Conservation (phyloP, 2,329 filamentous ascomycete genomes). For the Alternaria viburni region DNA sequence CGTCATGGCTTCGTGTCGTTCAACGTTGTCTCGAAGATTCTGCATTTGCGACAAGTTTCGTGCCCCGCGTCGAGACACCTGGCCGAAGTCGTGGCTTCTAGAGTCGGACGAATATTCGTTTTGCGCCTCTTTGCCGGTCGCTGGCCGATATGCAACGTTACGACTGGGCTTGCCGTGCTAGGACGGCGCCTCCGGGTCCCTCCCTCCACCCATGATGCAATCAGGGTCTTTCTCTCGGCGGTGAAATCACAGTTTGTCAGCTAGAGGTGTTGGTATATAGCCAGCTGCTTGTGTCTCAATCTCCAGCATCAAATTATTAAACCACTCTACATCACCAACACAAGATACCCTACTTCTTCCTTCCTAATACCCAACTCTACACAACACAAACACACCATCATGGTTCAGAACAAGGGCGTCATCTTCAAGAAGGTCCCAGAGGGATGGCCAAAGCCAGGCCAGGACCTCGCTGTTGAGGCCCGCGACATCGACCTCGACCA, state of each 20-base stretch:
- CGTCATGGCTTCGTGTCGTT: slow-evolving; percentile 23
- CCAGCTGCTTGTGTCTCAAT: slow-evolving; percentile 1
- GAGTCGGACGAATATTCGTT: not conserved
- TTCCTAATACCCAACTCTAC: not conserved
- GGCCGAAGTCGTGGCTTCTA: slow-evolving; percentile 1
- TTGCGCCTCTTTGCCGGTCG: slow-evolving; percentile 12
- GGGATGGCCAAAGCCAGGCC: slow-evolving; percentile 70
- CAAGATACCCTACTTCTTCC: slow-evolving; percentile 3
- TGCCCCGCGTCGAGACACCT: slow-evolving; percentile 1
- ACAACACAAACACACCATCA: slow-evolving; percentile 34
- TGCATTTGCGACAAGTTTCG: slow-evolving; percentile 8
- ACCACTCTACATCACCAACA: not conserved
- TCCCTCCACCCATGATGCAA: slow-evolving; percentile 24
- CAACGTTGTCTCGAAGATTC: slow-evolving; percentile 9
- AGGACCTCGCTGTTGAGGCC: slow-evolving; percentile 72
- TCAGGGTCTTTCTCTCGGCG: slow-evolving; percentile 10
- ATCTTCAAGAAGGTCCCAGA: slow-evolving; percentile 74
- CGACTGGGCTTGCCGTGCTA: not conserved
- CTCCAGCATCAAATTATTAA: slow-evolving; percentile 3
- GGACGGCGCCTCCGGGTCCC: not conserved
- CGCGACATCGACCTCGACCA: slow-evolving; percentile 71
- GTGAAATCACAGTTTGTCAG: slow-evolving; percentile 14
- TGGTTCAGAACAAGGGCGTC: slow-evolving; percentile 74
- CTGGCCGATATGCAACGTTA: slow-evolving; percentile 10
- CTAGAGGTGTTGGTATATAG: slow-evolving; percentile 16